Evolutionary conservation across 1,284 basidiomycete species (phyloP), one percentile per base, ranked within the genome.

Genomic region (Fomitiporia mediterranea): DNA sequence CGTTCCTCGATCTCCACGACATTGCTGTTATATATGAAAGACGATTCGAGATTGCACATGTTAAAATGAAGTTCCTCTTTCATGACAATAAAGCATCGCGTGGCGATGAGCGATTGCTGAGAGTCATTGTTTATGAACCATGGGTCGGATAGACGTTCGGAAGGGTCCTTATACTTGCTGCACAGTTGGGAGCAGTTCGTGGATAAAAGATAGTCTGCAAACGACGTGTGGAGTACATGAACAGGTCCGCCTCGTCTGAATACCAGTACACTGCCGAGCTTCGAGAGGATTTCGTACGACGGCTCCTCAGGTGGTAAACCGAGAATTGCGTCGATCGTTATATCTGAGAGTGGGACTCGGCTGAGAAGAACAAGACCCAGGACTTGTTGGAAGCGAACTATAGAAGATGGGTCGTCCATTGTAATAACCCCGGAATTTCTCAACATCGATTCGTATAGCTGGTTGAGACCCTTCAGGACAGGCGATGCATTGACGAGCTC

Each of bases 201-300:
- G n/a, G 35, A 21, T 13, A 42, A 32, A 11, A 54, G 42, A 21
- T 34, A 54, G 32, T 54, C 53, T 2, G 42, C 15, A 39, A 54
- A 54, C 4, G 53, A 54, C n/a, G 53, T 27, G 28, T 54, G 53
- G 21, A 54, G 30, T 2, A 54, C n/a, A 19, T 43, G 23, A 15
- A 54, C 32, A 27, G 53, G 19, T 17, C 23, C 38, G 15, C 11
- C 51, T 13, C 19, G 37, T 9, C 9, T 9, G 38, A 4, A 52
- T 7, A 38, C 3, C 3, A 52, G 37, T 11, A 52, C 51, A 30
- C 34, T 38, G 17, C 27, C 17, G 13, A 52, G 27, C 28, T 27
- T 38, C n/a, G 35, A 40, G 8, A 52, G 19, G n/a, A 40, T 25
- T n/a, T 25, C 11, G 28, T 5, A 23, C 8, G 37, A 40, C 4